A percentile compares a stretch with the other conserved stretches of the same genome.
These are phyloP conservation scores for Metarhizium robertsii DNA, from an alignment of 2,329 filamentous ascomycete genomes.

Conservation along the genomic window DNA sequence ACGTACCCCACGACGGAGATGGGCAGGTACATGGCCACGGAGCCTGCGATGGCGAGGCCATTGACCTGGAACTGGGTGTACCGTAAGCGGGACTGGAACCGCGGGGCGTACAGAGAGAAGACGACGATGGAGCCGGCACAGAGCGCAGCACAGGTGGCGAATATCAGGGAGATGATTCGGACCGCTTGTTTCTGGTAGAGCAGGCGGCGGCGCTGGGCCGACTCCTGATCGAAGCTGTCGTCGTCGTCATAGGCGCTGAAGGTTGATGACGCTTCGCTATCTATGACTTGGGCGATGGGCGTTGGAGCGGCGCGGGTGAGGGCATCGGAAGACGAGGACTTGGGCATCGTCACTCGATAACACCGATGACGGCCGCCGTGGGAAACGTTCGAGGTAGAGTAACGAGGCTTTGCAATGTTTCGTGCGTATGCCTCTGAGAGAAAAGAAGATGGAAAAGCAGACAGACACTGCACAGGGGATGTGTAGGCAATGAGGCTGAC, in stretches of 20 bases:
- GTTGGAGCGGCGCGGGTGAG: background rate
- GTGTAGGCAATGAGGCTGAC: no score
- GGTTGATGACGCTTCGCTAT: slow-evolving; percentile 2
- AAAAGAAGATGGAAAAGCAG: background rate
- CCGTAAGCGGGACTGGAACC: slow-evolving; percentile 76
- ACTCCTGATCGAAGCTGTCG: slow-evolving; percentile 9
- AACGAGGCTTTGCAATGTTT: background rate
- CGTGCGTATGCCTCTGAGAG: background rate
- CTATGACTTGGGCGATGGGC: background rate
- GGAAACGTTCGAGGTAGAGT: background rate
- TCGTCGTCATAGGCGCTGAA: slow-evolving; percentile 5
- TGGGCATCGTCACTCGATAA: slow-evolving; percentile 3
- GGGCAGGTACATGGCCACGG: slow-evolving; percentile 84
- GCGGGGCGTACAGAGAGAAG: slow-evolving; percentile 86
- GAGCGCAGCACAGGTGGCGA: slow-evolving; percentile 49
- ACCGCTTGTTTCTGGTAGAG: slow-evolving; percentile 21
- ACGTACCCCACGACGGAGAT: slow-evolving; percentile 83
- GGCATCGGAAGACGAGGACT: slow-evolving; percentile 3
- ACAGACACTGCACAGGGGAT: background rate
- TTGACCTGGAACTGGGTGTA: slow-evolving; percentile 94
- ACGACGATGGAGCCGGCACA: slow-evolving; percentile 88
- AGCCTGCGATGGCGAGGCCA: slow-evolving; percentile 75
- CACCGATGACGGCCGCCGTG: background rate
- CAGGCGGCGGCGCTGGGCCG: slow-evolving; percentile 12
- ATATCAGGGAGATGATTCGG: slow-evolving; percentile 41